A percentile compares a stretch with the other conserved stretches of the same genome.
These are phyloP conservation scores for Dendrobium officinale DNA, from an alignment of 106 monocot species.

Conservation along the genomic window DNA sequence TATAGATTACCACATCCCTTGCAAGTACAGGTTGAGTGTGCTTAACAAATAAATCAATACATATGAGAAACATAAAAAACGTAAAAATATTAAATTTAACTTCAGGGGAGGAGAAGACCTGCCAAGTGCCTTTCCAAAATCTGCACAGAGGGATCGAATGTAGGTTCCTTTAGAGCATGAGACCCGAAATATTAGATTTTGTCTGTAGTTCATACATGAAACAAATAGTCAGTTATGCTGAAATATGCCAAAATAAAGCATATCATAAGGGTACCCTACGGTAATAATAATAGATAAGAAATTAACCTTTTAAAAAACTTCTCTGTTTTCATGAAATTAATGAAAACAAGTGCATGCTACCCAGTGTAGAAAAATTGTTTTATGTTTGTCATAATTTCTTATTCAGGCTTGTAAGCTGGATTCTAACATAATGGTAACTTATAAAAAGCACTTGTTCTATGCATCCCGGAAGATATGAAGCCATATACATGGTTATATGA, in stretches of 20 bases:
- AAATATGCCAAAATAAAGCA: neutral
- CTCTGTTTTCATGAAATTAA: neutral
- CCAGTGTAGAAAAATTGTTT: neutral
- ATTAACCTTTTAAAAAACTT: neutral
- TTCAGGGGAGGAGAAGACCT: constrained; percentile 34
- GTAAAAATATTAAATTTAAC: neutral
- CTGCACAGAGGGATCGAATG: constrained; percentile 96
- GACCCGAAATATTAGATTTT: constrained; percentile 91
- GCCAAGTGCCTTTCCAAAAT: constrained; percentile 93
- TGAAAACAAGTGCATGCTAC: neutral
- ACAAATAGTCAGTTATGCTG: neutral
- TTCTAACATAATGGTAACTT: neutral
- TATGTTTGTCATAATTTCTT: neutral
- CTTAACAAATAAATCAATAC: neutral
- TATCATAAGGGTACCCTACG: neutral
- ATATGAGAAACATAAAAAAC: neutral
- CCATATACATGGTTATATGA: neutral
- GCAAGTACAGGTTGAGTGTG: neutral
- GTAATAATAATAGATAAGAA: neutral
- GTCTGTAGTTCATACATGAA: constrained; percentile 36
- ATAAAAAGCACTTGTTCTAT: neutral
- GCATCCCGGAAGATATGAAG: neutral
- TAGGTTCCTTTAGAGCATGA: constrained; percentile 98
- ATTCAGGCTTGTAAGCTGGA: neutral
- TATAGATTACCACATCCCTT: neutral